Base-by-base conservation (phyloP, 2,329 filamentous ascomycete species). In the Davidsoniella australis region DNA sequence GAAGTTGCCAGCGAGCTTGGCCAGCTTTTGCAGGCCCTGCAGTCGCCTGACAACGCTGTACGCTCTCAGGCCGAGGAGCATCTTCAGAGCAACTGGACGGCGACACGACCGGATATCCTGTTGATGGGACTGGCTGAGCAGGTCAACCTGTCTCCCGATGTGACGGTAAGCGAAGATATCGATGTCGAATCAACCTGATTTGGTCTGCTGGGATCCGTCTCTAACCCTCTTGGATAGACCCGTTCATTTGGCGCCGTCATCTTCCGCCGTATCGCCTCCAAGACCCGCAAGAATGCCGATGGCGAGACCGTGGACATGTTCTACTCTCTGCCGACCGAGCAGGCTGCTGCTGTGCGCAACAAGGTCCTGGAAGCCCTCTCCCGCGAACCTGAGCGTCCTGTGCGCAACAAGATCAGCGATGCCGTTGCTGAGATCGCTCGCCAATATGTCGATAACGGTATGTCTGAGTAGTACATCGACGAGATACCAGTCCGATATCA, bases 61-160 rank as follows among this genome's bases (percentile, higher is more conserved):
- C 82, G 91, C 62, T 78, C 83, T 26, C 78, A 85, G 64, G 89
- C 89, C 47, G 91, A 98, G 66, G 85, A 93, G 56, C 82, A 88
- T 63, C 71, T 98, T 55, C 85, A 86, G 64, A 85, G 78, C 66
- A 88, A 87, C 71, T 98, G 91, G 91, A 83, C 87, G 36, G 69
- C 70, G 54, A 73, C 77, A 51, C 77, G 83, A 54, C 88, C 91
- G 36, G 88, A 95, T 60, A 74, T 94, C 58, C 72, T 96, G 57
- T 69, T 98, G 62, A 91, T 96, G 82, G 91, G 88, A 56, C 70
- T 98, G 58, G 88, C 83, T 39, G 91, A 96, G 68, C 89, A 96
- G 67, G 80, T 94, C 58, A 79, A 85, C 60, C 78, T 75, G 56
- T 78, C 83, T n/a, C 75, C 77, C 57, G 80, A 89, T 60, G 70